Evolutionary conservation across 2,329 filamentous ascomycete genomes (phyloP).

Genomic region (Aspergillus cejpii): DNA sequence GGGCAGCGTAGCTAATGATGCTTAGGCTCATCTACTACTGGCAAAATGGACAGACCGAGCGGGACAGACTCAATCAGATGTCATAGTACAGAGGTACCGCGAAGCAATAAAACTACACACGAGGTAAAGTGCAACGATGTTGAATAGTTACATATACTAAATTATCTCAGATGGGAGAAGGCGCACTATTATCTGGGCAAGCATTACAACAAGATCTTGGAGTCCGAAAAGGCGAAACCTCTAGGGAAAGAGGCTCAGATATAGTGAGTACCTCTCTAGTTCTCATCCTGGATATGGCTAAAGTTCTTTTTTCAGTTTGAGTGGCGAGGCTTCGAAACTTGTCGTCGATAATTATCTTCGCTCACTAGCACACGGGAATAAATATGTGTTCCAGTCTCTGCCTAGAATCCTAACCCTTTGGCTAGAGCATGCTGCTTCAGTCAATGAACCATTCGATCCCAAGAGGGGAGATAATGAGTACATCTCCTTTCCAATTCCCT

Average conservation of each 20-base stretch:
- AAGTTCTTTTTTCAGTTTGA: slow-evolving; percentile 46
- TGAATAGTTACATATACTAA: slow-evolving; percentile 3
- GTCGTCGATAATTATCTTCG: slow-evolving; percentile 91
- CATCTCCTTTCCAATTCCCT: slow-evolving; percentile 7
- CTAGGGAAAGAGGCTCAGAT: slow-evolving; percentile 68
- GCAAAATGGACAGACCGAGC: slow-evolving; percentile 95
- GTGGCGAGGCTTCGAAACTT: slow-evolving; percentile 76
- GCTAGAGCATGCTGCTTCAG: slow-evolving; percentile 78
- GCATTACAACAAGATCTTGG: slow-evolving; percentile 93
- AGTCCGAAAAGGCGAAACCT: slow-evolving; percentile 74
- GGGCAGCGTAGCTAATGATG: slow-evolving; percentile 6
- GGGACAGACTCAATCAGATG: slow-evolving; percentile 81
- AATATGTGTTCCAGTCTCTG: slow-evolving; percentile 91
- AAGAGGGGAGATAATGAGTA: slow-evolving; percentile 45
- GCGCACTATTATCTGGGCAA: slow-evolving; percentile 95
- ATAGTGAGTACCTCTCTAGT: slow-evolving; percentile 41
- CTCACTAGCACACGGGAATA: slow-evolving; percentile 79
- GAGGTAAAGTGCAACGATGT: slow-evolving; percentile 16
- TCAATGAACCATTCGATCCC: slow-evolving; percentile 54
- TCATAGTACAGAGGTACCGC: slow-evolving; percentile 75
- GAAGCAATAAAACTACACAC: slow-evolving; percentile 53
- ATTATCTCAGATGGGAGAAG: slow-evolving; percentile 71
- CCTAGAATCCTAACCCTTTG: slow-evolving; percentile 88
- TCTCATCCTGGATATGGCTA: slow-evolving; percentile 4
- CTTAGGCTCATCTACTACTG: slow-evolving; percentile 71